Percentiles rank a stretch among this genome's conserved stretches.
Evolutionary conservation across 805 yeast species (phyloP).

Genomic region (Torulaspora indica): DNA sequence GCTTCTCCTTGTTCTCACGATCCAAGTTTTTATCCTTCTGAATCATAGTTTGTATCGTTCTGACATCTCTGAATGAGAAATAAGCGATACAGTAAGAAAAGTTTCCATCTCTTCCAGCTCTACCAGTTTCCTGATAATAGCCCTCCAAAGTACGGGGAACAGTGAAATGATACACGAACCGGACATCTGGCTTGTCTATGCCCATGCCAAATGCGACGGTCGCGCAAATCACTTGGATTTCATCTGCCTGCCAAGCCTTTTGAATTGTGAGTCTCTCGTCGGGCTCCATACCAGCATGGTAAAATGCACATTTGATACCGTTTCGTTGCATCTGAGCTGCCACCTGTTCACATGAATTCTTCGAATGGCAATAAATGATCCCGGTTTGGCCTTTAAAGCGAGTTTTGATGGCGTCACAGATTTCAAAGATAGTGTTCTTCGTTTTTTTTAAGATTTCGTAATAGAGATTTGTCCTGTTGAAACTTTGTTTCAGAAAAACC

Average conservation of each 20-base stretch:
- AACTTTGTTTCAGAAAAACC: slow-evolving; percentile 76
- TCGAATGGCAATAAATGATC: slow-evolving; percentile 89
- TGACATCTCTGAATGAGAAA: slow-evolving; percentile 75
- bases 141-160: slow-evolving; percentile 91
- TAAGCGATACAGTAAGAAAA: slow-evolving; percentile 78
- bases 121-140: slow-evolving; percentile 95
- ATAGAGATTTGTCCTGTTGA: slow-evolving; percentile 79
- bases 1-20: slow-evolving; percentile 63
- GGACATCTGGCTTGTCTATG: slow-evolving; percentile 91
- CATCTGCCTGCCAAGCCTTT: slow-evolving; percentile 70
- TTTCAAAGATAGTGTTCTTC: slow-evolving; percentile 49
- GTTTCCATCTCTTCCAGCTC: slow-evolving; percentile 95
- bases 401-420: slow-evolving; percentile 49
- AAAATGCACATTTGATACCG: slow-evolving; percentile 68
- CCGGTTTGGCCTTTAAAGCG: slow-evolving; percentile 64
- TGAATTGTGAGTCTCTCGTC: slow-evolving; percentile 73
- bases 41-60: slow-evolving; percentile 70
- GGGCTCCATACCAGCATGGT: slow-evolving; percentile 93
- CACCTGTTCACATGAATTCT: slow-evolving; percentile 79
- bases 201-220: slow-evolving; percentile 99
- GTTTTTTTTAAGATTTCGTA: slow-evolving; percentile 73
- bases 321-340: slow-evolving; percentile 51
- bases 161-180: slow-evolving; percentile 84
- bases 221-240: slow-evolving; percentile 80
- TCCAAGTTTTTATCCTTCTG: slow-evolving; percentile 68